Conservation (phyloP, 768 basidiomycete species). For the Xerocomus spinulosus region DNA sequence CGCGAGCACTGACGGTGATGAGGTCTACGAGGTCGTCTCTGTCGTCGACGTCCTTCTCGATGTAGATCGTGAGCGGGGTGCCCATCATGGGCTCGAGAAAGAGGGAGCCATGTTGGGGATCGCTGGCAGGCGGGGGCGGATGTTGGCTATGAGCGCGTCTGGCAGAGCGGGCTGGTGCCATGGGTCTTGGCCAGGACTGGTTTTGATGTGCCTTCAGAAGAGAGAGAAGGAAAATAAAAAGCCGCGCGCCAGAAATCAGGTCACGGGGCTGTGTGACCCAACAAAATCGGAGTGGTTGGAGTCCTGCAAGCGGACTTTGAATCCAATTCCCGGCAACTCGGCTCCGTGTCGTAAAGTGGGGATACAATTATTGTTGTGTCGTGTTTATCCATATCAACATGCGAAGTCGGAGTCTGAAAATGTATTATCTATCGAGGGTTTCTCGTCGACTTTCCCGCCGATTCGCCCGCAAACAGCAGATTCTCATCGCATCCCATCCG, state of each 20-base stretch:
- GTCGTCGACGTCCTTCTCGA: slow-evolving; percentile 78
- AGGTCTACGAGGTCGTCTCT: slow-evolving; percentile 58
- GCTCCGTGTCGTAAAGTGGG: slow-evolving; percentile 2
- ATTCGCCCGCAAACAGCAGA: slow-evolving; percentile 8
- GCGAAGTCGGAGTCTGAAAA: slow-evolving; percentile 26
- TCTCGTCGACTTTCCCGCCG: slow-evolving; percentile 7
- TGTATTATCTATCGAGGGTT: slow-evolving; percentile 27
- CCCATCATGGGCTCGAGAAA: slow-evolving; percentile 85
- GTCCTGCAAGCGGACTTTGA: slow-evolving; percentile 27
- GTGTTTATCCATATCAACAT: slow-evolving; percentile 30
- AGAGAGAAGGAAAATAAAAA: slow-evolving; percentile 18
- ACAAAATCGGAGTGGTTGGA: slow-evolving; percentile 23
- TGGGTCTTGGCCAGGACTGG: slow-evolving; percentile 53
- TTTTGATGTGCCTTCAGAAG: slow-evolving; percentile 20
- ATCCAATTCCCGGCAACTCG: slow-evolving; percentile 6
- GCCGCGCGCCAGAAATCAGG: slow-evolving; percentile 9
- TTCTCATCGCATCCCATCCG: slow-evolving; percentile 1
- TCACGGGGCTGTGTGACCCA: slow-evolving; percentile 12
- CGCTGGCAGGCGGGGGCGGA: slow-evolving; percentile 26
- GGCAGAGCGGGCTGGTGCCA: slow-evolving; percentile 72
- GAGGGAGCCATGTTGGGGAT: slow-evolving; percentile 40
- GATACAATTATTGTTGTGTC: slow-evolving; percentile 14
- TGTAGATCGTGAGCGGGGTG: slow-evolving; percentile 65
- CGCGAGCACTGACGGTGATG: slow-evolving; percentile 52
- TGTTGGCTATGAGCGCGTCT: slow-evolving; percentile 42